phyloP scores from a whole-genome alignment of 306 rosid species.

The Trifolium pratense region DNA sequence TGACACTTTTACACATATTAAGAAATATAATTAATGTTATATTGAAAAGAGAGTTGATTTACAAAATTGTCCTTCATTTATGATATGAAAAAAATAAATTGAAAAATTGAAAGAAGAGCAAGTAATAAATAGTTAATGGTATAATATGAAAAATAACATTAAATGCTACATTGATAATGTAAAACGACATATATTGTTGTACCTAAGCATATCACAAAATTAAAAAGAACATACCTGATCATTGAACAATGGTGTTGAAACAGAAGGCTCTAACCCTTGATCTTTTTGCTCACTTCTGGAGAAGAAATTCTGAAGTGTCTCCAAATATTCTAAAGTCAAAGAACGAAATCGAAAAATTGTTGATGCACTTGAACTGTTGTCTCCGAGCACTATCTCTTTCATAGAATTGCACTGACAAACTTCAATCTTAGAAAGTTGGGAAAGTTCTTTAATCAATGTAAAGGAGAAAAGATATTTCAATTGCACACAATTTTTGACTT shows the following conservation, averaged over 20 bases:
- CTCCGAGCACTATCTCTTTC: not conserved
- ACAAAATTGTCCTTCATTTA: too few species aligned
- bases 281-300: not conserved
- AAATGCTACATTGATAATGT: too few species aligned
- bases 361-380: not conserved
- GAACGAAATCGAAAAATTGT: not conserved
- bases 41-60: too few species aligned
- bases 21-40: too few species aligned
- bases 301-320: not conserved
- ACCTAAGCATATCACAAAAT: too few species aligned
- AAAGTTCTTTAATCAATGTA: not conserved
- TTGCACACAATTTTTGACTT: slow-evolving; percentile 1
- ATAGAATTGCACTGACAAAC: not conserved
- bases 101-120: too few species aligned
- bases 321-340: not conserved
- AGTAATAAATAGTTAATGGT: too few species aligned
- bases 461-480: slow-evolving; percentile 12
- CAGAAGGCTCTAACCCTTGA: not conserved
- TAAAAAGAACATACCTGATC: not conserved
- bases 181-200: too few species aligned
- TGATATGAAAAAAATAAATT: too few species aligned
- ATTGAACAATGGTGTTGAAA: not conserved
- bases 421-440: not conserved
- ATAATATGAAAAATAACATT: too few species aligned
- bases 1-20: too few species aligned